Evolutionary conservation across 352 stramenopile genomes (phyloP).

Genomic region (Pythium rhizo-oryzae): DNA sequence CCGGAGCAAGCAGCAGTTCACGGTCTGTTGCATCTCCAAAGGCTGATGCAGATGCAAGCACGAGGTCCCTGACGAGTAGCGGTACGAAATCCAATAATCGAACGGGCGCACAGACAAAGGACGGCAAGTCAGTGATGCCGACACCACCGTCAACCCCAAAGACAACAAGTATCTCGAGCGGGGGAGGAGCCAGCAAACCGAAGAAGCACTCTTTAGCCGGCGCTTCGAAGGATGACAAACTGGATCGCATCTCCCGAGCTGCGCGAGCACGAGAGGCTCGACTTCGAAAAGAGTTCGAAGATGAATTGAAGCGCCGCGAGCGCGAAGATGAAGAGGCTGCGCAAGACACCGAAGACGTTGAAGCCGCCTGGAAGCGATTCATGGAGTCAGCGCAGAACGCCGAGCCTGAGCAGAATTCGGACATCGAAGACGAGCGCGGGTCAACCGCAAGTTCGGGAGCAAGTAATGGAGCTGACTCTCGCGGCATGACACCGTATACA

Average conservation of each 20-base stretch:
- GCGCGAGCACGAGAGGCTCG: constrained; percentile 16
- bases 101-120: background rate
- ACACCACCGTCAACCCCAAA: constrained; percentile 23
- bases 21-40: background rate
- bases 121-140: constrained; percentile 7
- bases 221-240: constrained; percentile 15
- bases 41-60: background rate
- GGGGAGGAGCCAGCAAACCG: constrained; percentile 4
- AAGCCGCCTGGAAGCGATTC: constrained; percentile 61
- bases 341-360: constrained; percentile 58
- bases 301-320: constrained; percentile 21
- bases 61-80: background rate
- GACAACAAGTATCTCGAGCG: background rate
- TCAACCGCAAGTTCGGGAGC: constrained; percentile 1
- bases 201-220: constrained; percentile 11
- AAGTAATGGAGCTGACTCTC: background rate
- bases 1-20: constrained; percentile 1
- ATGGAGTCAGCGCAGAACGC: constrained; percentile 42
- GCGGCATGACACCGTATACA: constrained; percentile 17
- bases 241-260: constrained; percentile 3
- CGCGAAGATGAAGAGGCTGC: constrained; percentile 47
- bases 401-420: background rate
- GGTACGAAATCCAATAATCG: constrained; percentile 1
- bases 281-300: constrained; percentile 22
- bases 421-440: constrained; percentile 4